phyloP scores from a whole-genome alignment of 2,329 filamentous ascomycete genomes.

The Ploettnerulaceae sp. region DNA sequence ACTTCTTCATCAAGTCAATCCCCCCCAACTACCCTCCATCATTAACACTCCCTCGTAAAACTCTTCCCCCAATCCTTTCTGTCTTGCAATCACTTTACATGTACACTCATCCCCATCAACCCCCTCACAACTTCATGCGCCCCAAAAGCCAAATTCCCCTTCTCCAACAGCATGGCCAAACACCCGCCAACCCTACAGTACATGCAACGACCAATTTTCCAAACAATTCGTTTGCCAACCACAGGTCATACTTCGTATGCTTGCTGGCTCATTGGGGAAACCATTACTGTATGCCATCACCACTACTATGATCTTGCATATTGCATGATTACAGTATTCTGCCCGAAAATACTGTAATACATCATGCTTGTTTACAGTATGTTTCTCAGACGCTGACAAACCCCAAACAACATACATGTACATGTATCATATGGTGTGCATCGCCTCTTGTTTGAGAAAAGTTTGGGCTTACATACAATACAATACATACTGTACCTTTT shows the following conservation, averaged over 20 bases:
- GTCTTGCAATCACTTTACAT: conserved; percentile 1
- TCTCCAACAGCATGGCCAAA: not conserved
- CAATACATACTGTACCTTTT: no score
- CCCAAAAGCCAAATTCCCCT: not conserved
- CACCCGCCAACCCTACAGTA: no score
- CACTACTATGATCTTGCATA: not conserved
- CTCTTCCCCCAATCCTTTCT: not conserved
- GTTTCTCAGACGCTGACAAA: no score
- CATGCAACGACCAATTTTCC: no score
- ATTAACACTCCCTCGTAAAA: not conserved
- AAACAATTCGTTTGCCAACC: not conserved
- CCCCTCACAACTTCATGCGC: not conserved
- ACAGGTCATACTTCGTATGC: not conserved
- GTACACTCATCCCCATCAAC: not conserved
- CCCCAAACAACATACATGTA: not conserved
- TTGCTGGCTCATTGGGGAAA: no score
- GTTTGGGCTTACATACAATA: no score
- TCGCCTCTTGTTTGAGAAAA: conserved; percentile 3
- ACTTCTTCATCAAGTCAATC: not conserved
- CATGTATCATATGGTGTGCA: not conserved
- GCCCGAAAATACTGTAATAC: no score
- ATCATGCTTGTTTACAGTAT: no score
- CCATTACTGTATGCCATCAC: conserved; percentile 3
- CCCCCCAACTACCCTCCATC: no score
- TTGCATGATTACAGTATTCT: conserved; percentile 1